Evolutionary conservation across 768 basidiomycete species (phyloP).

Genomic region (Trametes maxima): DNA sequence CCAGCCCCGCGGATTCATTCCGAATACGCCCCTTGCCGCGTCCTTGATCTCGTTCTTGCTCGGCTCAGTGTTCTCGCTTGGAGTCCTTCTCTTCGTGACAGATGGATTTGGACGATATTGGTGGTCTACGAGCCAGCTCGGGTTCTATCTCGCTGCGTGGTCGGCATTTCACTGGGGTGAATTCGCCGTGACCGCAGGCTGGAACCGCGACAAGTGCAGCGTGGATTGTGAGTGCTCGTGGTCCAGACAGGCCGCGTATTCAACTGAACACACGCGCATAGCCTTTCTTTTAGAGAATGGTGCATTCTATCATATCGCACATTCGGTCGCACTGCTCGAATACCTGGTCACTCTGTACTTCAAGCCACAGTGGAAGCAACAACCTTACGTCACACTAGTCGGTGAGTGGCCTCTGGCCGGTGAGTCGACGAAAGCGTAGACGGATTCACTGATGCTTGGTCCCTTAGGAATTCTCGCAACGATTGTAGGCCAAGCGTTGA

Average conservation of each 20-base stretch:
- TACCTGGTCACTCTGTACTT: conserved; percentile 74
- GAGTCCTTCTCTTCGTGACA: conserved; percentile 49
- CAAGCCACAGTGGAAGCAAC: conserved; percentile 62
- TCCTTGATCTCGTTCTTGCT: conserved; percentile 84
- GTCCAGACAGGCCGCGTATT: neutral
- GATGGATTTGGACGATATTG: conserved; percentile 49
- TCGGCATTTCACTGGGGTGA: conserved; percentile 91
- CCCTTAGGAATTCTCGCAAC: conserved; percentile 64
- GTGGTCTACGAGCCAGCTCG: conserved; percentile 78
- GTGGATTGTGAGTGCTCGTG: conserved; percentile 76
- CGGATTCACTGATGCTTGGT: neutral
- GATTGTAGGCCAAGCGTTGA: conserved; percentile 70
- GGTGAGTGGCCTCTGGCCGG: conserved; percentile 45
- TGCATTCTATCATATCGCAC: conserved; percentile 79
- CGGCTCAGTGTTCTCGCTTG: conserved; percentile 69
- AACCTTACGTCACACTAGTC: conserved; percentile 56
- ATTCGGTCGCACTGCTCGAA: conserved; percentile 76
- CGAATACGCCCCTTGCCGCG: conserved; percentile 86
- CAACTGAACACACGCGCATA: conserved; percentile 35
- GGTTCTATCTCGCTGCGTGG: conserved; percentile 84
- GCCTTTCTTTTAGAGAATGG: conserved; percentile 96
- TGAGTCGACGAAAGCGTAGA: neutral
- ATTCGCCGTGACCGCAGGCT: conserved; percentile 93
- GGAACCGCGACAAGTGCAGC: conserved; percentile 91
- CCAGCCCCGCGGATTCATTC: conserved; percentile 59